Evolutionary conservation across 192 early-diverging fungal species (phyloP).

Genomic region (Coemansia sp.): DNA sequence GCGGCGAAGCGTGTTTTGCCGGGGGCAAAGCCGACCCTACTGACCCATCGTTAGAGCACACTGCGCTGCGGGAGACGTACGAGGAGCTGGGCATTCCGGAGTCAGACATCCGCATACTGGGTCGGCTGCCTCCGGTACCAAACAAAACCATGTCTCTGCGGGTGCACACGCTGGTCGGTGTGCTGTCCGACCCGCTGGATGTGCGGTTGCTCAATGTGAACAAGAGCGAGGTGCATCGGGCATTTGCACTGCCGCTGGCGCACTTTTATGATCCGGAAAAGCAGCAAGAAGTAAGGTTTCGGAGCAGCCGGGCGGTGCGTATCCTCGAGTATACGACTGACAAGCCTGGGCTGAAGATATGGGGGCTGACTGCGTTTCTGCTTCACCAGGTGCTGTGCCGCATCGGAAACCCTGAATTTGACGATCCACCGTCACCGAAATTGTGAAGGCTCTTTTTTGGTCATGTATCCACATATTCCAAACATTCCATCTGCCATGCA

Average conservation of each 20-base stretch:
- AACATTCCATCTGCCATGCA: too few species aligned
- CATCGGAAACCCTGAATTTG: slow-evolving; percentile 8
- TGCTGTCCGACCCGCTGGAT: slow-evolving; percentile 52
- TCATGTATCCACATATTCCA: too few species aligned
- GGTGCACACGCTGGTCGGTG: slow-evolving; percentile 66
- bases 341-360: slow-evolving; percentile 59
- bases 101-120: slow-evolving; percentile 58
- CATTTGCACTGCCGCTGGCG: slow-evolving; percentile 67
- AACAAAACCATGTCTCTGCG: slow-evolving; percentile 58
- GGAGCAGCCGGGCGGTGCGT: slow-evolving; percentile 40
- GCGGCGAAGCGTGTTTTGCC: slow-evolving; percentile 78
- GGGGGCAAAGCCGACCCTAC: slow-evolving; percentile 68
- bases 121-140: slow-evolving; percentile 61
- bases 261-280: slow-evolving; percentile 60
- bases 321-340: slow-evolving; percentile 63
- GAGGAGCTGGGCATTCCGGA: slow-evolving; percentile 71
- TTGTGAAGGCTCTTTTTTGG: too few species aligned
- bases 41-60: slow-evolving; percentile 59
- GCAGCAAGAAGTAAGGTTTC: slow-evolving; percentile 52
- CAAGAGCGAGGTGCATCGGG: slow-evolving; percentile 64
- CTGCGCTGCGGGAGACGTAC: slow-evolving; percentile 76
- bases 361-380: slow-evolving; percentile 83
- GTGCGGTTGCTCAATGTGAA: slow-evolving; percentile 52
- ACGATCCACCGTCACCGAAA: background rate
- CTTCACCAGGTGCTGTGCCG: slow-evolving; percentile 56